Evolutionary conservation across 2,329 filamentous ascomycete genomes (phyloP).

Genomic region (Stylonectria norvegica): DNA sequence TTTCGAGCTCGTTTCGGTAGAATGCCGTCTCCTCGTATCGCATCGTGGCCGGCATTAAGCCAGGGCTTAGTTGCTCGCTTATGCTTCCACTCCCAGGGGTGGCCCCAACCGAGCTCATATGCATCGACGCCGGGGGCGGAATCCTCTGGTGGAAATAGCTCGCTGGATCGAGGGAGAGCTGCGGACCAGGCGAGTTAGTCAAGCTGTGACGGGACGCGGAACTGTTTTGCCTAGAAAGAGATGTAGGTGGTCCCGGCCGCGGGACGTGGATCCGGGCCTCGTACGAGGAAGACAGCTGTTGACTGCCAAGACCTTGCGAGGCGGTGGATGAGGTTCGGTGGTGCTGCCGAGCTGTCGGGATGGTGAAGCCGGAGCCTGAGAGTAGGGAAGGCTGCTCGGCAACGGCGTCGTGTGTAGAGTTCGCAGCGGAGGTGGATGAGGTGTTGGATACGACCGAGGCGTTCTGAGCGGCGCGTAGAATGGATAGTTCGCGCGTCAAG

Average conservation of each 20-base stretch:
- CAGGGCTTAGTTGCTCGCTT: constrained; percentile 47
- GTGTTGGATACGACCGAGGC: constrained; percentile 63
- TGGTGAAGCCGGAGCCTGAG: constrained; percentile 55
- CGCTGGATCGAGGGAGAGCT: constrained; percentile 41
- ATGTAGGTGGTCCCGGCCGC: constrained; percentile 42
- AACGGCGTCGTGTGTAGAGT: constrained; percentile 46
- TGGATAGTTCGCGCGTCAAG: constrained; percentile 79
- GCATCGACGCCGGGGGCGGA: constrained; percentile 32
- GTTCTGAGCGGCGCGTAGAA: constrained; percentile 71
- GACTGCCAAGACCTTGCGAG: constrained; percentile 47
- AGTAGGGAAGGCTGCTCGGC: constrained; percentile 52
- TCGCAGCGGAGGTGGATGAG: constrained; percentile 58
- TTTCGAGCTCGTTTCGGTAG: constrained; percentile 58
- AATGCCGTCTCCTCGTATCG: constrained; percentile 62
- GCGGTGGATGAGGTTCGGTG: constrained; percentile 58
- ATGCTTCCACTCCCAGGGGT: constrained; percentile 37
- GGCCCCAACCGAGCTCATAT: constrained; percentile 37
- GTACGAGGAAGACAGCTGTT: constrained; percentile 34
- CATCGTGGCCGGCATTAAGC: constrained; percentile 53
- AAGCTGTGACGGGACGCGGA: constrained; percentile 51
- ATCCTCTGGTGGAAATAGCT: constrained; percentile 48
- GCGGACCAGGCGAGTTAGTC: constrained; percentile 46
- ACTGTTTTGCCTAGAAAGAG: constrained; percentile 54
- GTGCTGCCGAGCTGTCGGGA: constrained; percentile 53
- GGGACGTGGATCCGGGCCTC: constrained; percentile 42